Conservation (phyloP, 1,284 basidiomycete genomes). For the Meripilus lineatus region DNA sequence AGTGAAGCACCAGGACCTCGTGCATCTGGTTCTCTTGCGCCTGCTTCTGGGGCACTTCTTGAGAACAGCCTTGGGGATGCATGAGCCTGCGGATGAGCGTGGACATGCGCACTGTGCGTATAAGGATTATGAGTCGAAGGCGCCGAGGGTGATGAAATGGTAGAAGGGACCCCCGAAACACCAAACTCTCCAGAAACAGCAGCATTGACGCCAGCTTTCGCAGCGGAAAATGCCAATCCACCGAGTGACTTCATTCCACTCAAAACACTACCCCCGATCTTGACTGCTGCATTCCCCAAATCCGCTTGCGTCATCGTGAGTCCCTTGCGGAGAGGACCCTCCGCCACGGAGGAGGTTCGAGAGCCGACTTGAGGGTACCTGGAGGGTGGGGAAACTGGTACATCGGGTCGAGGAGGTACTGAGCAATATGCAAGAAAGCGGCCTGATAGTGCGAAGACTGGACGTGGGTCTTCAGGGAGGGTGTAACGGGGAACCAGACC, state of each 20-base stretch:
- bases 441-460: conserved; percentile 55
- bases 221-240: conserved; percentile 57
- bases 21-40: conserved; percentile 8
- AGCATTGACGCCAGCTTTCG: conserved; percentile 22
- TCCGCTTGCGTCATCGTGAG: conserved; percentile 38
- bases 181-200: conserved; percentile 15
- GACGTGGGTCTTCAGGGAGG: conserved; percentile 26
- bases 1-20: background rate
- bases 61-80: conserved; percentile 45
- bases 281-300: conserved; percentile 49
- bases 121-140: no score
- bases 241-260: conserved; percentile 62
- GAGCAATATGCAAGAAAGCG: conserved; percentile 63
- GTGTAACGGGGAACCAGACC: conserved; percentile 3
- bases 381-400: no score
- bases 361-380: no score
- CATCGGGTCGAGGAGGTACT: conserved; percentile 31
- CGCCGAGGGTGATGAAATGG: no score
- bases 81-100: conserved; percentile 5
- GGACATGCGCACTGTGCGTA: no score
- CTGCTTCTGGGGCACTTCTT: conserved; percentile 54
- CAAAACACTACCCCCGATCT: conserved; percentile 55
- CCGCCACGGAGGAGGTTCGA: no score
- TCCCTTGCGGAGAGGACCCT: no score
- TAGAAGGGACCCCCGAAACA: no score